Percentiles rank a stretch among this genome's conserved stretches.
Evolutionary conservation across 2,329 filamentous ascomycete species (phyloP).

Genomic region (Fusarium subglutinans): DNA sequence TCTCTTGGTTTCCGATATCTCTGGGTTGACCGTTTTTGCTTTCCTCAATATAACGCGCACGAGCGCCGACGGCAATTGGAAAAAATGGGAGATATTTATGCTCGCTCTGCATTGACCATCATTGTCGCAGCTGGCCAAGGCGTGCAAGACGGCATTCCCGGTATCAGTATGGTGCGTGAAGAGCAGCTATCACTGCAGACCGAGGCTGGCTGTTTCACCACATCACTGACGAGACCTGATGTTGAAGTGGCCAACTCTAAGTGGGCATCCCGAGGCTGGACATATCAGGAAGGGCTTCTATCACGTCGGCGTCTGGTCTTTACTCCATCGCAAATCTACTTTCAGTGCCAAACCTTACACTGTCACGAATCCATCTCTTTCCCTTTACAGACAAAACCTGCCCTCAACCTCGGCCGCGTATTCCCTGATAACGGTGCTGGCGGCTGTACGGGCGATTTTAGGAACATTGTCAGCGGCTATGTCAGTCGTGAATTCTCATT

Average conservation of each 20-base stretch:
- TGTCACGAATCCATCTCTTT: constrained; percentile 50
- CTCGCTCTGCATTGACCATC: constrained; percentile 47
- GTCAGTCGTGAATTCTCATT: constrained; percentile 44
- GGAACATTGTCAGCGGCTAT: constrained; percentile 45
- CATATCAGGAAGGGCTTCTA: constrained; percentile 50
- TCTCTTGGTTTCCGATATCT: constrained; percentile 50
- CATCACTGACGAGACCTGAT: constrained; percentile 49
- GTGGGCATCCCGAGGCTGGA: constrained; percentile 50
- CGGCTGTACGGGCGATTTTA: constrained; percentile 40
- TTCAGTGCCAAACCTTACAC: constrained; percentile 50
- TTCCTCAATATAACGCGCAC: constrained; percentile 41
- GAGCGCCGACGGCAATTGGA: constrained; percentile 44
- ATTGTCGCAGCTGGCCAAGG: constrained; percentile 48
- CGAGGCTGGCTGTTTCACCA: constrained; percentile 47
- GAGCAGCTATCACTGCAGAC: constrained; percentile 49
- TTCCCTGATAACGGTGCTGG: constrained; percentile 41
- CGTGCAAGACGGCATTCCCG: constrained; percentile 46
- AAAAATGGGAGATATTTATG: constrained; percentile 48
- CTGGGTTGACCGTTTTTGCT: constrained; percentile 51
- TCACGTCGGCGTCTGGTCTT: constrained; percentile 50
- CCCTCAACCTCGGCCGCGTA: constrained; percentile 46
- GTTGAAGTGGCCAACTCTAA: constrained; percentile 47
- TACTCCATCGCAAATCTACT: constrained; percentile 51
- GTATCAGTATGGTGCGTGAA: constrained; percentile 47
- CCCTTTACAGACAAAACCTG: constrained; percentile 45